Percentiles rank a stretch among this genome's conserved stretches.
Conservation (phyloP, 2,329 filamentous ascomycete species). For the Onygena corvina region DNA sequence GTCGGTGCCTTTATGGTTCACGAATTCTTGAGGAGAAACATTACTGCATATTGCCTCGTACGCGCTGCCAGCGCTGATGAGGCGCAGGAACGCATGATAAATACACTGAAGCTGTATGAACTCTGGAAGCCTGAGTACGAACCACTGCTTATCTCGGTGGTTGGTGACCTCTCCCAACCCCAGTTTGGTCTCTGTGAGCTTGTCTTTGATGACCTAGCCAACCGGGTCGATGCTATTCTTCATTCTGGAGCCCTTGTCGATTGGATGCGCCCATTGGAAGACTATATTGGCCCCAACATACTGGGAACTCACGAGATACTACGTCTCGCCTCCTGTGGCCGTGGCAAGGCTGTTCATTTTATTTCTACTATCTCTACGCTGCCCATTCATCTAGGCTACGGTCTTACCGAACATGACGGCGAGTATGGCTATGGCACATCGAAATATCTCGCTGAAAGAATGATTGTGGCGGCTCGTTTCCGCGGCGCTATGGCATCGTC, state of each 20-base stretch:
- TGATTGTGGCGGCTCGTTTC: conserved; percentile 7
- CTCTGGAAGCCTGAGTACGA: conserved; percentile 4
- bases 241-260: conserved; percentile 6
- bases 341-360: conserved; percentile 1
- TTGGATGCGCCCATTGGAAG: conserved; percentile 6
- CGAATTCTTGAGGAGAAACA: neutral
- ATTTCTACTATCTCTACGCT: conserved; percentile 3
- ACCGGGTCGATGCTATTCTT: conserved; percentile 1
- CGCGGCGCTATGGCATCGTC: conserved; percentile 1
- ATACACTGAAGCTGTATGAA: neutral
- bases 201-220: neutral
- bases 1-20: conserved; percentile 6
- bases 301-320: neutral
- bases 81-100: neutral
- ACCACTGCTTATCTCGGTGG: neutral
- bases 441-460: conserved; percentile 3
- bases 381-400: conserved; percentile 3
- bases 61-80: neutral
- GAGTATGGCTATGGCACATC: conserved; percentile 6
- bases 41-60: conserved; percentile 2
- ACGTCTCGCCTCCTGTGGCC: conserved; percentile 1
- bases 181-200: neutral
- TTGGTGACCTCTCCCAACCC: conserved; percentile 3
- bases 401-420: conserved; percentile 1
- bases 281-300: conserved; percentile 4